These are phyloP conservation scores for Vachellia collinsii DNA, from an alignment of 306 rosid genomes.

Conservation along the genomic window DNA sequence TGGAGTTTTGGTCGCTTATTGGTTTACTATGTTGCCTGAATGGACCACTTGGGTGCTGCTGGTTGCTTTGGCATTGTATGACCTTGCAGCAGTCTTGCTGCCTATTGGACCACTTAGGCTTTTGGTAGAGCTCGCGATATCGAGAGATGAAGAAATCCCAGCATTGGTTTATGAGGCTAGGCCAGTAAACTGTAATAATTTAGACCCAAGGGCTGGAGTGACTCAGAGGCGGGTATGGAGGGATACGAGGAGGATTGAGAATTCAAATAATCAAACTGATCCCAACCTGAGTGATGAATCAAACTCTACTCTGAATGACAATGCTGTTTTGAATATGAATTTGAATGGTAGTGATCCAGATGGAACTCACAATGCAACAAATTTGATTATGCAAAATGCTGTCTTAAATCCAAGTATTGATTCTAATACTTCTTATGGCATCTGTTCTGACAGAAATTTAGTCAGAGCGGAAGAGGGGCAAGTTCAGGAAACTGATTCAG, in stretches of 20 bases:
- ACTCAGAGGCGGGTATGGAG: conserved; percentile 82
- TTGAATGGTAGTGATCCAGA: conserved; percentile 22
- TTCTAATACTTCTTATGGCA: conserved; percentile 23
- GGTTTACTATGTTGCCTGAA: conserved; percentile 93
- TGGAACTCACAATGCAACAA: conserved; percentile 23
- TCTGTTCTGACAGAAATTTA: conserved; percentile 32
- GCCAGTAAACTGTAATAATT: conserved; percentile 60
- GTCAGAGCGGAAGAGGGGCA: conserved; percentile 65
- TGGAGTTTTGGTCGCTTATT: conserved; percentile 91
- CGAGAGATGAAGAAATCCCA: conserved; percentile 93
- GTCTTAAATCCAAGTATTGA: conserved; percentile 35
- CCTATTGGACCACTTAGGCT: conserved; percentile 88
- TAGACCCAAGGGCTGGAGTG: conserved; percentile 38
- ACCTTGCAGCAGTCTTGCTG: conserved; percentile 86
- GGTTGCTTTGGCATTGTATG: conserved; percentile 90
- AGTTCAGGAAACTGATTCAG: conserved; percentile 45
- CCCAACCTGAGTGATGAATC: conserved; percentile 31
- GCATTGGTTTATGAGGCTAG: conserved; percentile 96
- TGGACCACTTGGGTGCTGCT: conserved; percentile 96
- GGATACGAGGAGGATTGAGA: conserved; percentile 52
- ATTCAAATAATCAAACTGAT: conserved; percentile 33
- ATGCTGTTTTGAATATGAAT: conserved; percentile 25
- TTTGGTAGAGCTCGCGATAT: conserved; percentile 87
- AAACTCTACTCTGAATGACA: conserved; percentile 31
- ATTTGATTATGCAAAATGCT: conserved; percentile 32